Conservation (phyloP, 371 early-diverging fungal species). For the Mortierella sp. region DNA sequence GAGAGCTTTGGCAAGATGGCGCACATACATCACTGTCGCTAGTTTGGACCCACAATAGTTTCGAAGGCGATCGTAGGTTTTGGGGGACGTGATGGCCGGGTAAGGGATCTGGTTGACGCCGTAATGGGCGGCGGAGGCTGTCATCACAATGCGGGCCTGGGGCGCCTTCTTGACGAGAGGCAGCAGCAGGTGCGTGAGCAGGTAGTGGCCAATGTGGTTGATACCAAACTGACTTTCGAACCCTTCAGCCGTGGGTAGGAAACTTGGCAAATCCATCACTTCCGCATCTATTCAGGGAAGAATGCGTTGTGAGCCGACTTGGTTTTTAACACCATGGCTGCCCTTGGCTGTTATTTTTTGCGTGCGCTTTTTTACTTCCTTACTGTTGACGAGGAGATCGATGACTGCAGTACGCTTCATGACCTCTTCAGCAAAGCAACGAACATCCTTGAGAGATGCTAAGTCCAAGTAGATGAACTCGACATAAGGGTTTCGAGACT, state of each 20-base stretch:
- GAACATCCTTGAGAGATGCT: constrained; percentile 37
- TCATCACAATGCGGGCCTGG: constrained; percentile 53
- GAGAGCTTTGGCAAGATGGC: constrained; percentile 22
- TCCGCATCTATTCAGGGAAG: constrained; percentile 30
- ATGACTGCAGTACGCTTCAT: constrained; percentile 7
- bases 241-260: constrained; percentile 39
- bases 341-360: neutral
- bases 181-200: constrained; percentile 41
- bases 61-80: constrained; percentile 35
- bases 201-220: constrained; percentile 50
- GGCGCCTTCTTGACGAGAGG: constrained; percentile 44
- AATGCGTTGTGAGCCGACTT: neutral
- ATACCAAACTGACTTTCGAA: constrained; percentile 50
- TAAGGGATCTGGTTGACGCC: constrained; percentile 43
- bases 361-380: neutral
- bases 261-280: constrained; percentile 45
- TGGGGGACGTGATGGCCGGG: constrained; percentile 42
- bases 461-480: constrained; percentile 48
- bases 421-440: constrained; percentile 29
- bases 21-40: constrained; percentile 44
- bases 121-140: constrained; percentile 52
- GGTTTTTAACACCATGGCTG: neutral
- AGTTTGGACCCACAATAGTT: constrained; percentile 55
- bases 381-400: constrained; percentile 54
- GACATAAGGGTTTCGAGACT: constrained; percentile 35